These are phyloP conservation scores for Botrytis fragariae DNA, from an alignment of 2,329 filamentous ascomycete species.

Conservation along the genomic window DNA sequence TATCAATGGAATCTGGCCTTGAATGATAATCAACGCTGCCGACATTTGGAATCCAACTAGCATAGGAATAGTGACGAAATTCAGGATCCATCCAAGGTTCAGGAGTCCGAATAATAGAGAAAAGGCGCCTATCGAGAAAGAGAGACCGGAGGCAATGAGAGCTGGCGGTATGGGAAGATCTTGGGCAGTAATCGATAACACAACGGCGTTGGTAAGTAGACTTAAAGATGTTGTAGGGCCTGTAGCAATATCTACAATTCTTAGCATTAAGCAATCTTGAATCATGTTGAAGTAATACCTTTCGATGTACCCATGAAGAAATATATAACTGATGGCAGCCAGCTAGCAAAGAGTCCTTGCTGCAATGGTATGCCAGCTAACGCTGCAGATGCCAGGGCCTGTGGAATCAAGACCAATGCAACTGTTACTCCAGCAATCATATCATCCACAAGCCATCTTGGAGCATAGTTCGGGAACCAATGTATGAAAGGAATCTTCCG, in stretches of 20 bases:
- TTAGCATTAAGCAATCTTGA: conserved; percentile 10
- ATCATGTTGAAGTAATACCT: conserved; percentile 41
- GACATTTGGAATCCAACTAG: conserved; percentile 65
- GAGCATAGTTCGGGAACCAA: conserved; percentile 62
- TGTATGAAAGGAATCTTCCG: conserved; percentile 61
- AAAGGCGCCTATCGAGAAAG: conserved; percentile 62
- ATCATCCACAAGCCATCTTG: conserved; percentile 60
- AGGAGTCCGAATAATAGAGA: conserved; percentile 58
- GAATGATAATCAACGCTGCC: conserved; percentile 62
- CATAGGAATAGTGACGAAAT: conserved; percentile 64
- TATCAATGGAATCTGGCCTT: conserved; percentile 60
- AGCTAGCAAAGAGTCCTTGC: conserved; percentile 58
- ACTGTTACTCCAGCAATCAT: conserved; percentile 60
- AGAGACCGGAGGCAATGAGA: conserved; percentile 58
- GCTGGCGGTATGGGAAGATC: conserved; percentile 36
- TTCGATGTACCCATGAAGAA: conserved; percentile 62
- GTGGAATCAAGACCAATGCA: conserved; percentile 59
- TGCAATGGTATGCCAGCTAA: conserved; percentile 61
- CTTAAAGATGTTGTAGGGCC: conserved; percentile 65
- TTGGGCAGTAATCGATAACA: conserved; percentile 52
- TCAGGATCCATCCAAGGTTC: conserved; percentile 62
- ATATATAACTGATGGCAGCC: conserved; percentile 56
- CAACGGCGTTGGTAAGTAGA: conserved; percentile 59
- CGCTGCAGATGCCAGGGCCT: conserved; percentile 60
- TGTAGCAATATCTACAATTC: conserved; percentile 53